Evolutionary conservation across 2,329 filamentous ascomycete species (phyloP), one percentile per base, ranked within the genome.

Genomic region (Aspergillus melleus): DNA sequence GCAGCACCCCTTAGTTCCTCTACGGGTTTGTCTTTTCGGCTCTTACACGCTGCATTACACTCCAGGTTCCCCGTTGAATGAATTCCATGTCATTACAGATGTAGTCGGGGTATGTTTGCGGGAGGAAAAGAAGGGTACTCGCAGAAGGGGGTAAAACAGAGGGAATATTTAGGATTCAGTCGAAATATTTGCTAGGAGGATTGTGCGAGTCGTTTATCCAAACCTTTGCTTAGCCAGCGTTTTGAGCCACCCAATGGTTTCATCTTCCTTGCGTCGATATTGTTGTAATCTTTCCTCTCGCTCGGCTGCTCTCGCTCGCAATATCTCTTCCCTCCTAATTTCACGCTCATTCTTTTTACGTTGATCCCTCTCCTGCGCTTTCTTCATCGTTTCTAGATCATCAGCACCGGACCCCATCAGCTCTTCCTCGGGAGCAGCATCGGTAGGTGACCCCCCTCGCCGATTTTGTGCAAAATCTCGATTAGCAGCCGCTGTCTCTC

Each of bases 271-370:
- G 68, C 86, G 85, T 69, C 85, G 83, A 75, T 91, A 88, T 65
- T 84, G 86, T 67, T 83, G 81, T 54, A 93, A 72, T 67, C 87
- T 84, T 79, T 92, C 90, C 72, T 96, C 91, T 66, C 92, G 83
- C 81, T 97, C 93, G 51, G 87, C 92, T 61, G 83, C 83, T 70
- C 86, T 86, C 11, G 91, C 91, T 70, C 92, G 79, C 62, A 90
- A 78, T 59, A 92, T 83, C 77, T 96, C 93, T 75, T 97, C 93
- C 69, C 90, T 84, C 60, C 91, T 78, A 16, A 95, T 78, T 81
- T 97, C 92, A 55, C 93, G 77, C 75, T 96, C 92, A 67, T 88
- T 91, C 83, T 94, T 96, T 77, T 88, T 88, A 67, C 85, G 80
- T 77, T 91, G 86, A 68, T 86, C 81, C 59, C 81, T 84, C 66